phyloP scores from a whole-genome alignment of 164 flowering plant genomes.

The Malania oleifera region DNA sequence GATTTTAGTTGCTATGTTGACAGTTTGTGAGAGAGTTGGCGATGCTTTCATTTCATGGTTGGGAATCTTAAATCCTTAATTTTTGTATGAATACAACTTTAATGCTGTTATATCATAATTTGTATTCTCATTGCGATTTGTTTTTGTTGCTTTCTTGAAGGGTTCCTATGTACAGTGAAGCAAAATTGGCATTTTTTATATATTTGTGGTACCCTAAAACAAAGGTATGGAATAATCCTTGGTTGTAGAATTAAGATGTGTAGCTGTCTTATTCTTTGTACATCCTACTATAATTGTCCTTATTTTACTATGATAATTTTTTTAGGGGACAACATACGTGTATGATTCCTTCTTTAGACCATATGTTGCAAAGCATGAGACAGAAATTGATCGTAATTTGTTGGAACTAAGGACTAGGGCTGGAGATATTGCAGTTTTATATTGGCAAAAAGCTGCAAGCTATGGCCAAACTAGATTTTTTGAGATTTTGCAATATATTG shows the following conservation, averaged over 20 bases:
- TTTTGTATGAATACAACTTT: neutral
- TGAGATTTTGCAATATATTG: conserved; percentile 81
- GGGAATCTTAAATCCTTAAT: conserved; percentile 6
- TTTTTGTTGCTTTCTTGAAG: conserved; percentile 36
- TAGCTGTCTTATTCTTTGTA: neutral
- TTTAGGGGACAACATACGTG: conserved; percentile 87
- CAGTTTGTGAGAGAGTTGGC: conserved; percentile 81
- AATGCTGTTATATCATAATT: neutral
- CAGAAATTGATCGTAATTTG: conserved; percentile 87
- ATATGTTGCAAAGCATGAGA: conserved; percentile 81
- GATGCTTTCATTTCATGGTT: conserved; percentile 94
- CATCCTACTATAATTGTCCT: neutral
- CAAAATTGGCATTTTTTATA: conserved; percentile 82
- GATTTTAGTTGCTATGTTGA: conserved; percentile 87
- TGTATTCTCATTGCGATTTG: conserved; percentile 11
- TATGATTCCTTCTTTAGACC: conserved; percentile 92
- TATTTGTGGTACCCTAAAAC: conserved; percentile 94
- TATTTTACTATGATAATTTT: conserved; percentile 5
- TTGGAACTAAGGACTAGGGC: conserved; percentile 76
- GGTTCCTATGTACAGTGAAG: conserved; percentile 98
- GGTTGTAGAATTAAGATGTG: neutral
- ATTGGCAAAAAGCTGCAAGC: conserved; percentile 76
- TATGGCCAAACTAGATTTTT: conserved; percentile 82
- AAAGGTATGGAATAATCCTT: conserved; percentile 35
- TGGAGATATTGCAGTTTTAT: conserved; percentile 64